These are phyloP conservation scores for Umbilicus rupestris DNA, from an alignment of 164 flowering plant species.

Conservation along the genomic window DNA sequence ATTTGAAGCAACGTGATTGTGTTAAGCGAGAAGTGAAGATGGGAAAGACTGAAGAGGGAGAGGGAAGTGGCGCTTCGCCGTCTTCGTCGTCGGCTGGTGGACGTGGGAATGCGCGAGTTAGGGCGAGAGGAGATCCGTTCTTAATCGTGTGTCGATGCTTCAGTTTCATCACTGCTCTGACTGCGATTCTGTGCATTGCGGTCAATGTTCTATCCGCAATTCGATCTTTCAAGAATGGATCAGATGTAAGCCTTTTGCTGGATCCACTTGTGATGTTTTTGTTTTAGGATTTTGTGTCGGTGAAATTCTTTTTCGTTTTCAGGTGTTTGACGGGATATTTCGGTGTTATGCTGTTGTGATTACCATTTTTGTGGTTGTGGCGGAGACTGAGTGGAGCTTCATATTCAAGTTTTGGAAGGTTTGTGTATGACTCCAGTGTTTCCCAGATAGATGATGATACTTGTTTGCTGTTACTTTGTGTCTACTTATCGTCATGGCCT, in stretches of 20 bases:
- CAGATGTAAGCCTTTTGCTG: constrained; percentile 36
- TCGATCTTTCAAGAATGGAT: constrained; percentile 57
- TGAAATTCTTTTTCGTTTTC: constrained; percentile 5
- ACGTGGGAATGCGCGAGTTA: constrained; percentile 11
- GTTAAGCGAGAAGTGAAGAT: constrained; percentile 3
- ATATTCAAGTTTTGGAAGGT: constrained; percentile 77
- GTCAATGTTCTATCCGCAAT: constrained; percentile 72
- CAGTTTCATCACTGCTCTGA: constrained; percentile 50
- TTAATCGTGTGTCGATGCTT: constrained; percentile 63
- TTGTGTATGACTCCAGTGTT: not conserved
- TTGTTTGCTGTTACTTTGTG: not conserved
- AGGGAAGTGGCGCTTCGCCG: constrained; percentile 5
- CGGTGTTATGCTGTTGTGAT: constrained; percentile 80
- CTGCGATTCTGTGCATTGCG: constrained; percentile 56
- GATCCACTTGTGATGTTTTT: not conserved
- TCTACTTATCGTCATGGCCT: no score
- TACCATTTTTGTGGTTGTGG: constrained; percentile 59
- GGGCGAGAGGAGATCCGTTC: constrained; percentile 43
- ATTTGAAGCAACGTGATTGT: no score
- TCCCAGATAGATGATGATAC: not conserved
- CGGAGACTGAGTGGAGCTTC: constrained; percentile 90
- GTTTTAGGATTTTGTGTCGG: not conserved
- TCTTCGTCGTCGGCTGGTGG: not conserved
- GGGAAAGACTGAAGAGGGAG: constrained; percentile 17
- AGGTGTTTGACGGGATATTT: constrained; percentile 91